Evolutionary conservation across 2,329 filamentous ascomycete genomes (phyloP).

Genomic region (Cladophialophora chaetospira): DNA sequence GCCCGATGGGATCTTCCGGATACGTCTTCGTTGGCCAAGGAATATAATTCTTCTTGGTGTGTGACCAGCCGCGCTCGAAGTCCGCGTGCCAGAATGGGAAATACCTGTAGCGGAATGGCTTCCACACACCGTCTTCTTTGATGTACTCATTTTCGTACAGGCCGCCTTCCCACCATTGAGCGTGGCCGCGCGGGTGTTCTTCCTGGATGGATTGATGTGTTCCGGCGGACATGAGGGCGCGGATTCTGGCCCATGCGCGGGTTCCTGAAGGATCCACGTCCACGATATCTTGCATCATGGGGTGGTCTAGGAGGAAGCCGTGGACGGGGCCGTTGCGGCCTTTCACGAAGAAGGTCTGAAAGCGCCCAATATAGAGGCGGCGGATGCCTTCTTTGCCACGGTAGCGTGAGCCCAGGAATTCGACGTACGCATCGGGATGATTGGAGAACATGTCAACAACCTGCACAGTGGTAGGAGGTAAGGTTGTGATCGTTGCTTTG

Average conservation of each 20-base stretch:
- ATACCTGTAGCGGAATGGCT: conserved; percentile 57
- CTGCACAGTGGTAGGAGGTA: too few species aligned
- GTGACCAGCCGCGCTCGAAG: conserved; percentile 56
- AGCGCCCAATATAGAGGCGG: conserved; percentile 56
- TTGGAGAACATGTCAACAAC: conserved; percentile 55
- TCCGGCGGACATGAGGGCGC: conserved; percentile 58
- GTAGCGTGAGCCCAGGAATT: conserved; percentile 59
- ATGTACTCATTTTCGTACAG: conserved; percentile 63
- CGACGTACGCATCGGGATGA: conserved; percentile 56
- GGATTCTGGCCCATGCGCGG: conserved; percentile 55
- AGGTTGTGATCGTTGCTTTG: too few species aligned
- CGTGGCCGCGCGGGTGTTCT: conserved; percentile 54
- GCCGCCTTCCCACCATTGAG: conserved; percentile 62
- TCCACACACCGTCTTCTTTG: conserved; percentile 58
- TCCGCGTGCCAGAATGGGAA: conserved; percentile 62
- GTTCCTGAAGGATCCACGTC: conserved; percentile 52
- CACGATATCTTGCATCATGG: conserved; percentile 60
- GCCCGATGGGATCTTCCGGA: conserved; percentile 54
- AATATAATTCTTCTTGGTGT: conserved; percentile 57
- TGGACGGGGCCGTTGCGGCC: conserved; percentile 59
- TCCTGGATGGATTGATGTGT: conserved; percentile 56
- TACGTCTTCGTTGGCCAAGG: conserved; percentile 53
- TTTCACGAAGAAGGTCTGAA: conserved; percentile 53
- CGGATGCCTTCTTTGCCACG: conserved; percentile 54
- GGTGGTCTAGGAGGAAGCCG: conserved; percentile 60